Conservation (phyloP, 176 grass and related monocot species). For the Luzula sylvatica region DNA sequence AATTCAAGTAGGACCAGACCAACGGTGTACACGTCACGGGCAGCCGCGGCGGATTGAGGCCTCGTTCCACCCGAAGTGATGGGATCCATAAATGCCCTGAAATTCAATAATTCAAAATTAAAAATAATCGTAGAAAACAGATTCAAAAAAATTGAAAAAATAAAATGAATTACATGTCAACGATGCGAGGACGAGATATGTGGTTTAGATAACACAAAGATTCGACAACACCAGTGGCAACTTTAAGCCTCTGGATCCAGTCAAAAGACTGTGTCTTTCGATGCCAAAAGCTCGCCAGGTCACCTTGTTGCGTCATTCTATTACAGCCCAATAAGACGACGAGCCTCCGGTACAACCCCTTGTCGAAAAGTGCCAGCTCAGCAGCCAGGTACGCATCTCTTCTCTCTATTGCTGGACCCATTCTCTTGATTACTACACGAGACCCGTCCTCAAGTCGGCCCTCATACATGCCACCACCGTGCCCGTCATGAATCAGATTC, state of each 20-base stretch:
- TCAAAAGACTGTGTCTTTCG: constrained; percentile 75
- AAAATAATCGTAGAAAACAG: not conserved
- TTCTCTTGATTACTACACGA: constrained; percentile 58
- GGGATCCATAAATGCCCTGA: not conserved
- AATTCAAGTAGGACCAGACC: constrained; percentile 91
- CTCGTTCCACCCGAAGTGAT: constrained; percentile 27
- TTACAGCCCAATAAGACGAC: constrained; percentile 70
- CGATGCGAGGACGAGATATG: constrained; percentile 78
- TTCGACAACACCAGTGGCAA: constrained; percentile 88
- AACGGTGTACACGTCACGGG: constrained; percentile 80
- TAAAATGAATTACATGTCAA: constrained; percentile 68
- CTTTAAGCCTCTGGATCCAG: constrained; percentile 99
- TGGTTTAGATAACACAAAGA: constrained; percentile 90
- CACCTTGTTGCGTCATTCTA: constrained; percentile 52
- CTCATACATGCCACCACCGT: constrained; percentile 67
- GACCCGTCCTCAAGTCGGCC: constrained; percentile 51
- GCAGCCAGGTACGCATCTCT: constrained; percentile 47
- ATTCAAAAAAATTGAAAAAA: constrained; percentile 12
- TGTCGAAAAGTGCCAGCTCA: constrained; percentile 74
- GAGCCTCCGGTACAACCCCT: constrained; percentile 54
- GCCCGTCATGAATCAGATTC: constrained; percentile 70
- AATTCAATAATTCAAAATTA: not conserved
- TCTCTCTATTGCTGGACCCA: constrained; percentile 29
- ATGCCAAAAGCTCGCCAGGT: constrained; percentile 59
- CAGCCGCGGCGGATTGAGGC: constrained; percentile 49